Evolutionary conservation across 805 yeast species (phyloP), one percentile per base, ranked within the genome.

Genomic region (Candida adriatica): DNA sequence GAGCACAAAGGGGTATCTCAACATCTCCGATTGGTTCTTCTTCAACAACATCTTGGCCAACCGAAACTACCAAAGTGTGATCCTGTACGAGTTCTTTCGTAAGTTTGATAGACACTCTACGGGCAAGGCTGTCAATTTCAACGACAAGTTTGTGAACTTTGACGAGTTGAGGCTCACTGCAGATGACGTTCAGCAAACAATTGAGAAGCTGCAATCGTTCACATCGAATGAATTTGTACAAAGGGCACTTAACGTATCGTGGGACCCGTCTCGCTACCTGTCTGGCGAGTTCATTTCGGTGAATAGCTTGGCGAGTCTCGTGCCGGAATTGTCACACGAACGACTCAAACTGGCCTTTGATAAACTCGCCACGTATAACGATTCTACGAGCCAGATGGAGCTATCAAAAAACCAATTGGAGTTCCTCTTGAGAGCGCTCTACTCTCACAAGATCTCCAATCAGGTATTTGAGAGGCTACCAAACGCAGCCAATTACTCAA

Each of bases 1-100:
- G 37, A 65, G 68, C 24, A 64, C 68, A 34, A 73, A 74, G 43
- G 96, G 96, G 6, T 76, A 67, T 37, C 65, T 85, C 30, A 67
- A 73, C 17, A 62, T 76, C 30, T 55, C 63, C 16, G 96, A 90
- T 52, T 90, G 94, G 81, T 59, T 73, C 30, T 68, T 69, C 26
- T 83, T 90, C 52, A 76, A 82, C 46, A 65, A 69, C 38, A 43
- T 70, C 26, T 57, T 75, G 32, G 67, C 66, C 40, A 65, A 70
- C 34, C 55, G 63, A 34, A 60, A 67, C 33, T 68, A 66, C 29
- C 73, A 70, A 48, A 63, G 62, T 45, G 64, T 68, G 35, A 53
- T 76, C 15, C 51, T 77, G 14, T 77, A 72, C 56, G 70, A 70
- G 43, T 64, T 75, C 35, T 66, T 75, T 47, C 59, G 68, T 35